Evolutionary conservation across 495 filamentous ascomycete species (phyloP).

Genomic region (Neurospora sublineolata): DNA sequence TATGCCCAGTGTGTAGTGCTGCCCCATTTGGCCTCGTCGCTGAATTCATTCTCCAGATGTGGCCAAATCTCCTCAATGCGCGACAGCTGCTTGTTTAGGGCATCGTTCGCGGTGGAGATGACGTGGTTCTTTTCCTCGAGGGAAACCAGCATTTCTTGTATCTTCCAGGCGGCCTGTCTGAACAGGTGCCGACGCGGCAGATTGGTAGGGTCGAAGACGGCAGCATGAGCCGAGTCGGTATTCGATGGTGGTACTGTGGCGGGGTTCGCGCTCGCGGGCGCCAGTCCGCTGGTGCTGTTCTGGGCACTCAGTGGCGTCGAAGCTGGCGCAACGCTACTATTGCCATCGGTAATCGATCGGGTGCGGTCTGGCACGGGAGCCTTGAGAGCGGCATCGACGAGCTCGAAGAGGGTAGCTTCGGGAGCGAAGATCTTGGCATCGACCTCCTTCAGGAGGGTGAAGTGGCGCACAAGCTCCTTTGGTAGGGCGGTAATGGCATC

Average conservation of each 20-base stretch:
- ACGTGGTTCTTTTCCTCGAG: conserved; percentile 97
- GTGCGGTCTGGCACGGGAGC: conserved; percentile 38
- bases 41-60: conserved; percentile 77
- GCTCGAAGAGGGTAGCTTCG: conserved; percentile 56
- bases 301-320: conserved; percentile 34
- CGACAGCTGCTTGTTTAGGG: conserved; percentile 71
- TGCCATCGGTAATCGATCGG: conserved; percentile 29
- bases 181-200: conserved; percentile 56
- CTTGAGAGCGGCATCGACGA: conserved; percentile 56
- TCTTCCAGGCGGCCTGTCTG: conserved; percentile 41
- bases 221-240: conserved; percentile 26
- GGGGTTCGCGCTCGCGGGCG: conserved; percentile 15
- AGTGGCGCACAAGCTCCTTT: conserved; percentile 87
- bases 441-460: conserved; percentile 89
- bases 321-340: conserved; percentile 28
- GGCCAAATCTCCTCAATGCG: conserved; percentile 77
- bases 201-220: conserved; percentile 37
- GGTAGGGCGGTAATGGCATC: conserved; percentile 88
- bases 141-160: conserved; percentile 68
- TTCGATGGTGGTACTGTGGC: conserved; percentile 19
- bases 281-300: conserved; percentile 28
- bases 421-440: conserved; percentile 84
- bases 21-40: conserved; percentile 84
- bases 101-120: conserved; percentile 76
- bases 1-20: conserved; percentile 95